phyloP scores from a whole-genome alignment of 2,329 filamentous ascomycete species.

The Mollisiaceae sp. region DNA sequence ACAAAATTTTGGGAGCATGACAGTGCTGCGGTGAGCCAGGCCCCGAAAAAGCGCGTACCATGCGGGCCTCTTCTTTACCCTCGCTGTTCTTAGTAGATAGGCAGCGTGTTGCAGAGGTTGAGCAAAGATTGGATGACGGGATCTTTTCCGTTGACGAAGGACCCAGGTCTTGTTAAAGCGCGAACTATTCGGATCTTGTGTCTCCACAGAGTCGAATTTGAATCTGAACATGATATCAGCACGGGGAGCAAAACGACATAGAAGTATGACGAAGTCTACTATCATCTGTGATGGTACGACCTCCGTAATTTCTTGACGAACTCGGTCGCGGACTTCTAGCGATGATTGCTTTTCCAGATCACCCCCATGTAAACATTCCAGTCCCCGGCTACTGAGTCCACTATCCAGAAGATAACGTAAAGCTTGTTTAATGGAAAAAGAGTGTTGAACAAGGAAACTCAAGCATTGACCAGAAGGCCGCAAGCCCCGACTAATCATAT shows the following conservation, averaged over 20 bases:
- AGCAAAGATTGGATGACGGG: conserved; percentile 26
- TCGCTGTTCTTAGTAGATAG: conserved; percentile 31
- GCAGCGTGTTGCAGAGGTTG: conserved; percentile 27
- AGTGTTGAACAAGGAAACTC: conserved; percentile 59
- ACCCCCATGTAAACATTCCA: conserved; percentile 28
- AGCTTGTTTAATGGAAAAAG: conserved; percentile 53
- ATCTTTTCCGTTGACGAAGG: neutral
- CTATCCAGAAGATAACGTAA: conserved; percentile 57
- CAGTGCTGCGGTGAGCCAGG: conserved; percentile 42
- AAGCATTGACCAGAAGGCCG: conserved; percentile 57
- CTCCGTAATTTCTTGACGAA: conserved; percentile 10
- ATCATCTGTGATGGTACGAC: conserved; percentile 17
- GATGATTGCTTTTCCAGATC: neutral
- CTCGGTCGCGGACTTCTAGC: neutral
- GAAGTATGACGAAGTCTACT: conserved; percentile 55
- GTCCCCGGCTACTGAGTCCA: conserved; percentile 28
- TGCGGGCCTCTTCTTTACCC: conserved; percentile 40
- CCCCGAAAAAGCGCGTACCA: conserved; percentile 51
- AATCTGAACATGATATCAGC: conserved; percentile 14
- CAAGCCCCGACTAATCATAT: conserved; percentile 59
- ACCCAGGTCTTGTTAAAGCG: neutral
- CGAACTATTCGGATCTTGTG: neutral
- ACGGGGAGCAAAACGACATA: conserved; percentile 45
- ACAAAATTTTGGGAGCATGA: conserved; percentile 28
- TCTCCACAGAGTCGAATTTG: neutral